Percentiles rank a stretch among this genome's conserved stretches.
phyloP scores from a whole-genome alignment of 441 rosid genomes.

The Monsonia emarginata region DNA sequence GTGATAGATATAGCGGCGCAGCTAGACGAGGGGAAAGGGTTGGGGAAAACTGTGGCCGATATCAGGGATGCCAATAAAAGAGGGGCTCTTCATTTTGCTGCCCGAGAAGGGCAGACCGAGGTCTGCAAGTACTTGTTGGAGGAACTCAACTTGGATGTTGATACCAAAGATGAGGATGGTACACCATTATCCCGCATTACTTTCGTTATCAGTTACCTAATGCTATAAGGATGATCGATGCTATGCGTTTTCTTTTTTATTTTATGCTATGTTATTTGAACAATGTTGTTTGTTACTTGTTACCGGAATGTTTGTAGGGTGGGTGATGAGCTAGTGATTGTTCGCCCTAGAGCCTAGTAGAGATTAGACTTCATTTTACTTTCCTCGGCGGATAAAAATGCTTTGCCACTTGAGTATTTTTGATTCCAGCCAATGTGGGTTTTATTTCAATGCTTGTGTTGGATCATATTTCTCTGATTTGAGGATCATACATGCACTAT shows the following conservation, averaged over 20 bases:
- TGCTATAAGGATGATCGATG: not conserved
- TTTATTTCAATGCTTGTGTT: not conserved
- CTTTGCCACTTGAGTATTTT: not conserved
- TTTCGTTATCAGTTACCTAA: not conserved
- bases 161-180: constrained; percentile 81
- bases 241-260: not conserved
- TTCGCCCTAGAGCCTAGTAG: not conserved
- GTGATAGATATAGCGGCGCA: constrained; percentile 50
- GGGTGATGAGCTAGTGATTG: not conserved
- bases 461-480: not conserved
- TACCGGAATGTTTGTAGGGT: not conserved
- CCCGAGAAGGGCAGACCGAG: constrained; percentile 76
- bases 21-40: constrained; percentile 78
- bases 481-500: not conserved
- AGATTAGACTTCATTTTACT: not conserved
- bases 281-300: no score
- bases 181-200: constrained; percentile 1
- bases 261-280: not conserved
- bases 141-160: constrained; percentile 57
- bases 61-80: constrained; percentile 84
- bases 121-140: constrained; percentile 72
- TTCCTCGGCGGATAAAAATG: not conserved
- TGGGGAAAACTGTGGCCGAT: constrained; percentile 52
- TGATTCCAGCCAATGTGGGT: not conserved
- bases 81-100: constrained; percentile 92